Conservation (phyloP, 768 basidiomycete species). For the Leccinum ochraceum region DNA sequence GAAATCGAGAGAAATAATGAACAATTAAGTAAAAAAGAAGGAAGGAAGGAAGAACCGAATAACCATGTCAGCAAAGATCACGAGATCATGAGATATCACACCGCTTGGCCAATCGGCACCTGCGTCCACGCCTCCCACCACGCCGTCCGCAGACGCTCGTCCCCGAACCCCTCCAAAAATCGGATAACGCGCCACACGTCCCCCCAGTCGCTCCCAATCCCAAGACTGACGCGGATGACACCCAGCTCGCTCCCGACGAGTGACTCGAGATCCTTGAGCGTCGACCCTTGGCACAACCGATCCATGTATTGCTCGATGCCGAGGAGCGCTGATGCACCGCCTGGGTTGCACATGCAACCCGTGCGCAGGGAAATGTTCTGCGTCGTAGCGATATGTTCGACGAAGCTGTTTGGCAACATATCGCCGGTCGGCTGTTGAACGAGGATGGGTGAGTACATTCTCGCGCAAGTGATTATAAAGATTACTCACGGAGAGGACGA, state of each 20-base stretch:
- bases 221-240: slow-evolving; percentile 75
- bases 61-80: neutral
- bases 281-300: slow-evolving; percentile 56
- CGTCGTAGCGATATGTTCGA: slow-evolving; percentile 66
- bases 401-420: slow-evolving; percentile 70
- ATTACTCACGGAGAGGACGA: slow-evolving; percentile 61
- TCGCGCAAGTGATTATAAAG: neutral
- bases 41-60: neutral
- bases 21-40: neutral
- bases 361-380: slow-evolving; percentile 75
- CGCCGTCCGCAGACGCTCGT: slow-evolving; percentile 35
- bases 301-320: slow-evolving; percentile 68
- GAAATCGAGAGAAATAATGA: neutral
- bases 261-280: slow-evolving; percentile 60
- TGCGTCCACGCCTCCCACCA: slow-evolving; percentile 46
- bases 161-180: slow-evolving; percentile 48
- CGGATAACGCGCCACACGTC: slow-evolving; percentile 64
- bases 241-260: slow-evolving; percentile 68
- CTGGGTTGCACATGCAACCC: slow-evolving; percentile 89
- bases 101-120: slow-evolving; percentile 35
- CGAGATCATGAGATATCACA: slow-evolving; percentile 21
- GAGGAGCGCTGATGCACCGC: slow-evolving; percentile 72
- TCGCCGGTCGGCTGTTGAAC: slow-evolving; percentile 56
- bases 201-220: slow-evolving; percentile 75
- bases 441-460: slow-evolving; percentile 1